Conservation (phyloP, 73 alveolate genomes). For the Paramecium tetraurelia region DNA sequence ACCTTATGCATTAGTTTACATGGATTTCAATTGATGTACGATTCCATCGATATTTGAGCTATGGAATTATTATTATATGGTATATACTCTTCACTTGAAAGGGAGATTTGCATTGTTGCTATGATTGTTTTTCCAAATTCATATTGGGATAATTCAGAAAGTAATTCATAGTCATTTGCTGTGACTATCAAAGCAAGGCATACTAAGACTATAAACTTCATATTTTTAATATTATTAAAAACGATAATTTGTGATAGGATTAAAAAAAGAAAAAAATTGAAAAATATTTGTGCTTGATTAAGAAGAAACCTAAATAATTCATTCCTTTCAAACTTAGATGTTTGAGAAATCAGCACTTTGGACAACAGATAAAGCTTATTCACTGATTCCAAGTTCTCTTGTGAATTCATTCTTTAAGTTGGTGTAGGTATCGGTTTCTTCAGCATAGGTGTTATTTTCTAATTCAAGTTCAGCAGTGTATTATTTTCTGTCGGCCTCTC, state of each 20-base stretch:
- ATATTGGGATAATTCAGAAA: neutral
- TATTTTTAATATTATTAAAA: neutral
- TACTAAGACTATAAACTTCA: conserved; percentile 29
- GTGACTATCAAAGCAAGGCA: neutral
- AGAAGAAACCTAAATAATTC: neutral
- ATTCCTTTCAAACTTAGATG: conserved; percentile 36
- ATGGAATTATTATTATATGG: neutral
- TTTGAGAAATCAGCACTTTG: conserved; percentile 40
- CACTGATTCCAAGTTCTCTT: conserved; percentile 56
- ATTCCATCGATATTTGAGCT: neutral
- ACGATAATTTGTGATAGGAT: neutral
- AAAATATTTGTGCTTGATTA: conserved; percentile 2
- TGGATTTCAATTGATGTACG: neutral
- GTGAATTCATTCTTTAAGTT: conserved; percentile 19
- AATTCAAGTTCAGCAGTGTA: neutral
- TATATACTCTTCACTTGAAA: conserved; percentile 8
- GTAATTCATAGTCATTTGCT: conserved; percentile 38
- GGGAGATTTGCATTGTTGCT: conserved; percentile 6
- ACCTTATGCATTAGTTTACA: conserved; percentile 23
- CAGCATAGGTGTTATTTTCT: conserved; percentile 50
- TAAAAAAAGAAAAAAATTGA: neutral
- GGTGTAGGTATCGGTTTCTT: conserved; percentile 45
- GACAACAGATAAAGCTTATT: conserved; percentile 31
- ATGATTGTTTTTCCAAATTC: conserved; percentile 46
- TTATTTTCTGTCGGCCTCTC: conserved; percentile 31